Percentiles rank a stretch among this genome's conserved stretches.
These are phyloP conservation scores for Acacia confusa DNA, from an alignment of 306 rosid species.

Conservation along the genomic window DNA sequence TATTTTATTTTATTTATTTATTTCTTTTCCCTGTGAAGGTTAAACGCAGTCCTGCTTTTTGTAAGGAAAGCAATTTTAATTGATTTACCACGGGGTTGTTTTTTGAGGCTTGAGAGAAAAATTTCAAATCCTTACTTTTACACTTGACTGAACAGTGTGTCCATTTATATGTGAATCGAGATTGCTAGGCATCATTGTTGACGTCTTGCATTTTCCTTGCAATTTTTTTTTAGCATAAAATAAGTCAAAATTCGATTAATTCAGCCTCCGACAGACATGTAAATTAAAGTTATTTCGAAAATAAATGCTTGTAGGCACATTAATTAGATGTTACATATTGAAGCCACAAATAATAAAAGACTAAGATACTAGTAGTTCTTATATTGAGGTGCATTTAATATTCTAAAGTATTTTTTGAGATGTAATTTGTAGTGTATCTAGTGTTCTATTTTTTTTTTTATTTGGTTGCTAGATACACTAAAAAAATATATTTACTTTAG, in stretches of 20 bases:
- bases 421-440: too few relatives aligned
- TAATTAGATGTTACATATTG: neutral
- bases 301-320: neutral
- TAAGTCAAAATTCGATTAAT: neutral
- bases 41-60: constrained; percentile 15
- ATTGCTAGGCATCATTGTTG: neutral
- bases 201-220: neutral
- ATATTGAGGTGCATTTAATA: too few relatives aligned
- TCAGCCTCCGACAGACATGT: neutral
- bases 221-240: neutral
- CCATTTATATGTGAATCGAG: neutral
- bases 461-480: too few relatives aligned
- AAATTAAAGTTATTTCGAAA: neutral
- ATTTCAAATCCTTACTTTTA: neutral
- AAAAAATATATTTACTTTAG: too few relatives aligned
- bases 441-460: rapidly evolving
- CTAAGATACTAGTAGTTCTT: neutral
- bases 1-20: neutral
- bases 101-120: neutral
- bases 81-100: constrained; percentile 29
- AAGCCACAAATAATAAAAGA: neutral
- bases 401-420: too few relatives aligned
- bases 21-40: constrained; percentile 2
- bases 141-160: constrained; percentile 7
- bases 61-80: constrained; percentile 35